Base-by-base conservation (phyloP, 306 rosid genomes). In the Betula pendula region DNA sequence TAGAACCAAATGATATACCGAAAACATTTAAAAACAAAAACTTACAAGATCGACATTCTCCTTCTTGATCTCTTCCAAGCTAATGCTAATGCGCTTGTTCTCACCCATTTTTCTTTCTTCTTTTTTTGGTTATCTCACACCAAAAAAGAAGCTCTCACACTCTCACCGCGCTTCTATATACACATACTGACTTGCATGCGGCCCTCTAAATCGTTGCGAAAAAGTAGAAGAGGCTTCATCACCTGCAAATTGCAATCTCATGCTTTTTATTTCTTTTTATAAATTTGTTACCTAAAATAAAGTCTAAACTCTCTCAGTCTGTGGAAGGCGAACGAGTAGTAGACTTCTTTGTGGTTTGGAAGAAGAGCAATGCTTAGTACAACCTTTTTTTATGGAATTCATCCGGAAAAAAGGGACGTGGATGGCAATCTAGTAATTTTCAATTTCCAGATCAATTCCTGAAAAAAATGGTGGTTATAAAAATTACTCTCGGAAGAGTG, bases 41-140 rank as follows among this genome's bases (percentile, higher is more conserved):
- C 93, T 68, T 35, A 93, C 98, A 6, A 93, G 93, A 78, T 93
- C 98, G 0, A 93, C 81, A 2, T 84, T 49, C 83, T 93, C 98
- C 62, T 88, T 91, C 93, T 88, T 91, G 73, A 93, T 89, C 56
- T 90, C 90, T 19, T 93, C 92, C 63, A 93, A 87, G 75, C 78
- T 81, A 35, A 81, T 71, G 75, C 78, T 81, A 35, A 81, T 71
- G 47, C 62, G 59, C 2, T 33, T 43, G 73, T 31, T 77, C 27
- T 47, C 44, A 3, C 63, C 77, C 92, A 85, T 87, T 52, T 73
- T 65, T 14, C 3, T 40, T 27, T 20, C 5, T 31, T n/a, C 8
- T 78, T 0, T 33, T 19, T 6, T 1, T 1, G 56, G 20, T 27
- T 47, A 5, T 38, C 29, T n/a, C n/a, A 24, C 5, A 40, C 12